phyloP scores from a whole-genome alignment of 805 yeast genomes.

The Candida suzukii region DNA sequence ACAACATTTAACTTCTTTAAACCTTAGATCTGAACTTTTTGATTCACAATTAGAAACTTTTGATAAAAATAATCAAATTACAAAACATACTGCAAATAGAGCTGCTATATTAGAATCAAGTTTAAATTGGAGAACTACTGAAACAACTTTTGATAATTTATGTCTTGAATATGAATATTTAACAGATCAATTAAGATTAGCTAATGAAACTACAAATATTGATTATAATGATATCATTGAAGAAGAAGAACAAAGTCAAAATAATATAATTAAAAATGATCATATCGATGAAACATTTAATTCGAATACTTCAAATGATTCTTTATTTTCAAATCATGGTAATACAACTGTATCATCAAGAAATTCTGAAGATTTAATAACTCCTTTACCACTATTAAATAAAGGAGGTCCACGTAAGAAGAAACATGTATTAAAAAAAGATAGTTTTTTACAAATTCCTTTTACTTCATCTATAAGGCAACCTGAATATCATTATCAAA shows the following conservation, averaged over 20 bases:
- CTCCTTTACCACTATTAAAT: background rate
- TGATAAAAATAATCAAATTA: constrained; percentile 13
- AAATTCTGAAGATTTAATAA: background rate
- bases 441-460: constrained; percentile 20
- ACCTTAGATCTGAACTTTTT: constrained; percentile 26
- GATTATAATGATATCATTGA: background rate
- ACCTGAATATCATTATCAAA: background rate
- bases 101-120: constrained; percentile 19
- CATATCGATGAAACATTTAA: background rate
- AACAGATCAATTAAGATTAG: constrained; percentile 16
- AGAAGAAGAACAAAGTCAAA: too few species aligned
- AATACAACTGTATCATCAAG: background rate
- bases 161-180: constrained; percentile 32
- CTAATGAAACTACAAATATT: constrained; percentile 8
- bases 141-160: constrained; percentile 38
- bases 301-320: constrained; percentile 1
- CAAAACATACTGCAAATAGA: constrained; percentile 10
- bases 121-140: constrained; percentile 37
- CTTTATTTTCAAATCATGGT: background rate
- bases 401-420: constrained; percentile 2
- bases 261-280: too few species aligned
- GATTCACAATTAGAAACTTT: constrained; percentile 25
- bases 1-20: constrained; percentile 24
- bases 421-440: constrained; percentile 19
- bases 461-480: background rate